A percentile compares a stretch with the other conserved stretches of the same genome.
Evolutionary conservation across 2,329 filamentous ascomycete species (phyloP).

Genomic region (Cordyceps javanica): DNA sequence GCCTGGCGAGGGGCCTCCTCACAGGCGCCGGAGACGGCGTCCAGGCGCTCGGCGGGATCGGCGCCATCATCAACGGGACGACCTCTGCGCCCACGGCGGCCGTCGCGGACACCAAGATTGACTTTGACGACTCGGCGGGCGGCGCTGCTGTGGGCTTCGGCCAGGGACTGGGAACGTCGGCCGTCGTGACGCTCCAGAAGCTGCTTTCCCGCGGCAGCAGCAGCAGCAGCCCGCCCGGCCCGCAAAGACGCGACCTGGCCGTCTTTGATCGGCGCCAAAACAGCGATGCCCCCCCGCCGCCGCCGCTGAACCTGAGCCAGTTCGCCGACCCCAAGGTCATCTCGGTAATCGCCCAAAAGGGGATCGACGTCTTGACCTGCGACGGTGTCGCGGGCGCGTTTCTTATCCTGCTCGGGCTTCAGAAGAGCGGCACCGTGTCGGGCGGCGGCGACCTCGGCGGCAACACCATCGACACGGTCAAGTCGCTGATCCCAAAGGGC

Average conservation of each 20-base stretch:
- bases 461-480: constrained; percentile 14
- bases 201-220: constrained; percentile 20
- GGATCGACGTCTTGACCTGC: constrained; percentile 25
- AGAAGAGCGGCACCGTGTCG: constrained; percentile 19
- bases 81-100: constrained; percentile 16
- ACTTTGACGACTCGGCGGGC: constrained; percentile 29
- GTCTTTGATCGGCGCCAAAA: not conserved
- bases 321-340: constrained; percentile 24
- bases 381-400: constrained; percentile 28
- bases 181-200: constrained; percentile 24
- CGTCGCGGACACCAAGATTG: constrained; percentile 20
- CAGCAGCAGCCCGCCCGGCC: not conserved
- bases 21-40: constrained; percentile 29
- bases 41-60: constrained; percentile 25
- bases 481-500: constrained; percentile 22
- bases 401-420: constrained; percentile 22
- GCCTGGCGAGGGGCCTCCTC: constrained; percentile 29
- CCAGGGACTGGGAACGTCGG: constrained; percentile 28
- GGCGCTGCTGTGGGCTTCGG: constrained; percentile 31
- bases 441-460: constrained; percentile 4
- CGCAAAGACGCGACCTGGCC: not conserved
- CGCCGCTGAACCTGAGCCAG: constrained; percentile 20
- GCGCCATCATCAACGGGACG: constrained; percentile 25
- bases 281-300: not conserved
- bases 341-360: constrained; percentile 24